Conservation (phyloP, 305 asterid species). For the Rubia peregrina region DNA sequence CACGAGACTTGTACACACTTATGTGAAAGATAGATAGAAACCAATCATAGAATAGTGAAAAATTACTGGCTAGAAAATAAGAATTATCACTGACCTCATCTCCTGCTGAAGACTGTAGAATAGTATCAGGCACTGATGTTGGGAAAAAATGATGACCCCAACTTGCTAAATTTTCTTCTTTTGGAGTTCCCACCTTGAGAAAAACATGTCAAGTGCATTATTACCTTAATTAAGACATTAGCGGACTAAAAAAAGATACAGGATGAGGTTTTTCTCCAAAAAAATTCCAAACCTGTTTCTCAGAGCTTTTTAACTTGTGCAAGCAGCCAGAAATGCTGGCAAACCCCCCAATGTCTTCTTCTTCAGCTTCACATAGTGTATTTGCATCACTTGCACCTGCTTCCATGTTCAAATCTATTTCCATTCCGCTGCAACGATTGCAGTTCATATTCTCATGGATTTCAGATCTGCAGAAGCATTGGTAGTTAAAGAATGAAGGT, state of each 20-base stretch:
- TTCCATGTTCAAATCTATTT: constrained; percentile 25
- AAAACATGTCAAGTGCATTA: not conserved
- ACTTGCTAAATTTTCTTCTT: constrained; percentile 81
- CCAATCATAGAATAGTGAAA: constrained; percentile 4
- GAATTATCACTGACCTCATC: constrained; percentile 54
- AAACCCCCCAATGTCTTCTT: constrained; percentile 91
- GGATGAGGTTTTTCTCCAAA: not conserved
- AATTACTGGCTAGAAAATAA: constrained; percentile 13
- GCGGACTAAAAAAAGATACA: not conserved
- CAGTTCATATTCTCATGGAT: constrained; percentile 92
- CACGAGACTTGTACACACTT: constrained; percentile 10
- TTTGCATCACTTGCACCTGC: constrained; percentile 24
- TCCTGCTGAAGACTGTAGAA: constrained; percentile 90
- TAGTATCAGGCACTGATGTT: constrained; percentile 75
- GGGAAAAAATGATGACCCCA: constrained; percentile 95
- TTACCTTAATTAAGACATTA: not conserved
- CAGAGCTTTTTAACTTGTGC: constrained; percentile 54
- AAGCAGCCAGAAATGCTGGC: constrained; percentile 72
- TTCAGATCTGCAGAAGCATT: constrained; percentile 55
- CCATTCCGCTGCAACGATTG: constrained; percentile 53
- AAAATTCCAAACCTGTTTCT: constrained; percentile 56
- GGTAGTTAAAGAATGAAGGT: not conserved
- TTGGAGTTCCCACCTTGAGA: constrained; percentile 85
- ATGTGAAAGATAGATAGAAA: not conserved
- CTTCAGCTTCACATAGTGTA: constrained; percentile 33